Conservation (phyloP, 768 basidiomycete species). For the Xerocomus brunneocitrinus region DNA sequence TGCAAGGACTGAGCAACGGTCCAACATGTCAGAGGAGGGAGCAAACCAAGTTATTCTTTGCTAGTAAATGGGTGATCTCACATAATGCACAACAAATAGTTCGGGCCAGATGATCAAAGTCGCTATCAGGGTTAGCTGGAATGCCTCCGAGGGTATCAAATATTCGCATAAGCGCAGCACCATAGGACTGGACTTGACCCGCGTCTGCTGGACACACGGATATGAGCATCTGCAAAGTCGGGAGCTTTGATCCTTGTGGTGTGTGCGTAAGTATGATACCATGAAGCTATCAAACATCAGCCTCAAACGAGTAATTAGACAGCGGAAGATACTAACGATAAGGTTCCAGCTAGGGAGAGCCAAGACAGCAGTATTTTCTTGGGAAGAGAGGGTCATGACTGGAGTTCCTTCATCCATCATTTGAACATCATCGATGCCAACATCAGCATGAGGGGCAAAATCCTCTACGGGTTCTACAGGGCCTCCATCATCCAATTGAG, state of each 20-base stretch:
- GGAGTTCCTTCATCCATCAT: conserved; percentile 28
- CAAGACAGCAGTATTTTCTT: conserved; percentile 32
- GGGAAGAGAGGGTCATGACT: conserved; percentile 12
- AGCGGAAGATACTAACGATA: conserved; percentile 40
- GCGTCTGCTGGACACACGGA: conserved; percentile 29
- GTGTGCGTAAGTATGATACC: conserved; percentile 59
- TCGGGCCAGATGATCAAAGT: conserved; percentile 17
- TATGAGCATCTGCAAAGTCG: conserved; percentile 54
- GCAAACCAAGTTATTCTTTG: conserved; percentile 40
- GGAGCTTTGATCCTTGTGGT: conserved; percentile 31
- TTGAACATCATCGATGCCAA: conserved; percentile 32
- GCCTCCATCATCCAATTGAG: conserved; percentile 10
- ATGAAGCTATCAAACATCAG: conserved; percentile 42
- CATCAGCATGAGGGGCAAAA: conserved; percentile 10
- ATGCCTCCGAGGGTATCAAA: conserved; percentile 28
- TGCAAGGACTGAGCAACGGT: conserved; percentile 23
- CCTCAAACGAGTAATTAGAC: background rate
- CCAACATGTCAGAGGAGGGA: background rate
- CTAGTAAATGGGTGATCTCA: conserved; percentile 38
- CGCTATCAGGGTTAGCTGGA: conserved; percentile 14
- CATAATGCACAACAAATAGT: conserved; percentile 36
- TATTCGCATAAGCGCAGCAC: conserved; percentile 37
- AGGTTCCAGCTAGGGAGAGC: conserved; percentile 48
- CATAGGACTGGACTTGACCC: conserved; percentile 34
- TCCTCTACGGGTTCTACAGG: conserved; percentile 6